A percentile compares a stretch with the other conserved stretches of the same genome.
These are phyloP conservation scores for Hypocrella siamensis DNA, from an alignment of 2,329 filamentous ascomycete species.

Conservation along the genomic window DNA sequence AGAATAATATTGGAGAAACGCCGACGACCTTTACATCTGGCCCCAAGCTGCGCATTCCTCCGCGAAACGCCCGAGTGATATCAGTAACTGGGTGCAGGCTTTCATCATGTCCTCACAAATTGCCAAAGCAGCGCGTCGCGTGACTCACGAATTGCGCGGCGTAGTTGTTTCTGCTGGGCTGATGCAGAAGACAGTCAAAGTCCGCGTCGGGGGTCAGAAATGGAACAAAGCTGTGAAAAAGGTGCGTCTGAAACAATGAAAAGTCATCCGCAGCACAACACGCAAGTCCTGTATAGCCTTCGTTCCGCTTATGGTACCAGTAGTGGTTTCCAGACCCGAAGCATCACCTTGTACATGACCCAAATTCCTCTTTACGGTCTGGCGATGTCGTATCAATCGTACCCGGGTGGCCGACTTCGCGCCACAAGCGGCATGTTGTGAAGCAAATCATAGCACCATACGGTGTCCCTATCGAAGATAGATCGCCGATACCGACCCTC, in stretches of 20 bases:
- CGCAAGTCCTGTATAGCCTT: no score
- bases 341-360: slow-evolving; percentile 63
- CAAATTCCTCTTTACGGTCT: slow-evolving; percentile 52
- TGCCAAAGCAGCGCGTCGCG: slow-evolving; percentile 24
- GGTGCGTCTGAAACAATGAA: no score
- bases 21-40: background rate
- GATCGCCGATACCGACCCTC: slow-evolving; percentile 49
- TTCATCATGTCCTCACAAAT: slow-evolving; percentile 27
- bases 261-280: no score
- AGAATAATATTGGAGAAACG: no score
- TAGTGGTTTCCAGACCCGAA: slow-evolving; percentile 46
- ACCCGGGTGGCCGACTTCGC: slow-evolving; percentile 48
- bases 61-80: no score
- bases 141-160: slow-evolving; percentile 40
- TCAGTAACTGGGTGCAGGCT: no score
- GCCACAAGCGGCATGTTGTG: slow-evolving; percentile 58
- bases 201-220: slow-evolving; percentile 52
- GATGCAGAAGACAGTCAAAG: slow-evolving; percentile 68
- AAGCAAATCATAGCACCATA: slow-evolving; percentile 57
- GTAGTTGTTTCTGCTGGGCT: slow-evolving; percentile 65
- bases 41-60: no score
- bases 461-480: slow-evolving; percentile 44
- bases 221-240: slow-evolving; percentile 64
- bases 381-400: slow-evolving; percentile 64
- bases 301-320: background rate